Evolutionary conservation across 2,329 filamentous ascomycete species (phyloP).

Genomic region (Ceratocystis eucalypticola): DNA sequence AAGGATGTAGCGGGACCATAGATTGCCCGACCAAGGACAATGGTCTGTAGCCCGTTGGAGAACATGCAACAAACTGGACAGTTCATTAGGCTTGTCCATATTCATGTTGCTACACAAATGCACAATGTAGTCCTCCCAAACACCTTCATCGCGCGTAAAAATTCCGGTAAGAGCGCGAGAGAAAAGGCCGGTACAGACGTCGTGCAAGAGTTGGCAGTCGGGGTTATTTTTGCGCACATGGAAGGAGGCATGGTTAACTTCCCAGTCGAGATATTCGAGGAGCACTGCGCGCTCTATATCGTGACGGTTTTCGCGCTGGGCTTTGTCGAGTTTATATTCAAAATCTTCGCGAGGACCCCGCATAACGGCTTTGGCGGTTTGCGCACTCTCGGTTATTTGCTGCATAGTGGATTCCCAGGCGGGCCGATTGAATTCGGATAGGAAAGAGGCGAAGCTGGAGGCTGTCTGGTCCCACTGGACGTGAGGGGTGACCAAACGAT

Average conservation of each 20-base stretch:
- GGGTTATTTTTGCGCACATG: slow-evolving; percentile 30
- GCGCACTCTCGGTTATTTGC: slow-evolving; percentile 48
- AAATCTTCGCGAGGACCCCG: slow-evolving; percentile 47
- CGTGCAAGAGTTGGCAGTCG: slow-evolving; percentile 32
- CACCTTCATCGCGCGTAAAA: slow-evolving; percentile 57
- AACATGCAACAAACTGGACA: slow-evolving; percentile 45
- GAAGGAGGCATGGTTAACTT: slow-evolving; percentile 49
- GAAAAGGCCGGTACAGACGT: slow-evolving; percentile 54
- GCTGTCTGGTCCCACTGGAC: slow-evolving; percentile 62
- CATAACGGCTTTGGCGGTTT: slow-evolving; percentile 50
- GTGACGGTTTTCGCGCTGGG: slow-evolving; percentile 41
- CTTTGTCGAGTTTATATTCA: slow-evolving; percentile 52
- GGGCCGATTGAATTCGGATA: slow-evolving; percentile 56
- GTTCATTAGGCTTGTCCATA: slow-evolving; percentile 20
- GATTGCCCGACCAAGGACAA: slow-evolving; percentile 79
- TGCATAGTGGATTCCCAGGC: slow-evolving; percentile 65
- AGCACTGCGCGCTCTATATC: slow-evolving; percentile 40
- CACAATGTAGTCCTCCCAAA: slow-evolving; percentile 76
- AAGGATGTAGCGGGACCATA: slow-evolving; percentile 85
- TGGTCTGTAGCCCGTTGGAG: slow-evolving; percentile 74
- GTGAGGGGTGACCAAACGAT: slow-evolving; percentile 60
- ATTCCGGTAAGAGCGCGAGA: slow-evolving; percentile 58
- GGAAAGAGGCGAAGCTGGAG: slow-evolving; percentile 59
- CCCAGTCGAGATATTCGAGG: slow-evolving; percentile 72
- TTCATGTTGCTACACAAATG: slow-evolving; percentile 44